A percentile compares a stretch with the other conserved stretches of the same genome.
These are phyloP conservation scores for Aspergillus sparsus DNA, from an alignment of 495 filamentous ascomycete species.

Conservation along the genomic window DNA sequence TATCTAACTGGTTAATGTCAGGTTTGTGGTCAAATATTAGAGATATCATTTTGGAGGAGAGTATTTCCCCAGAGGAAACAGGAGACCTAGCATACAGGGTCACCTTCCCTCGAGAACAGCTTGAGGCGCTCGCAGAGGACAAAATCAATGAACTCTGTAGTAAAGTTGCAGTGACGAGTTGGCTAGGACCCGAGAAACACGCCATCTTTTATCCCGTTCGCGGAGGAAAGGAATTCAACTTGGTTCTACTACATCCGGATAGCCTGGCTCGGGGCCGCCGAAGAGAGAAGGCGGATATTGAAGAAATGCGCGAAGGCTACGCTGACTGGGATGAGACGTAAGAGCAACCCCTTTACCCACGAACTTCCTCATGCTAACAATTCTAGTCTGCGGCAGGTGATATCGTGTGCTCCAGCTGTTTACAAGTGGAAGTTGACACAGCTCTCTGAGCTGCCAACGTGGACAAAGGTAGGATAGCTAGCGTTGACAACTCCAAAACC, in stretches of 20 bases:
- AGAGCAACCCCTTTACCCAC: background rate
- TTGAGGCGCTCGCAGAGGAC: slow-evolving; percentile 17
- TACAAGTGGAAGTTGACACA: slow-evolving; percentile 62
- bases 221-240: slow-evolving; percentile 58
- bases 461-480: slow-evolving; percentile 33
- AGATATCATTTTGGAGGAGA: slow-evolving; percentile 38
- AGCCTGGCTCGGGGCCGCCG: slow-evolving; percentile 46
- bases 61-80: slow-evolving; percentile 48
- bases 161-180: slow-evolving; percentile 30
- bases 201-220: slow-evolving; percentile 61
- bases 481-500: slow-evolving; percentile 14
- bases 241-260: slow-evolving; percentile 65
- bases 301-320: slow-evolving; percentile 21
- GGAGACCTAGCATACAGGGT: slow-evolving; percentile 66
- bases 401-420: slow-evolving; percentile 22
- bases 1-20: slow-evolving; percentile 27
- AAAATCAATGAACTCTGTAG: slow-evolving; percentile 16
- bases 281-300: slow-evolving; percentile 9
- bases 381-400: slow-evolving; percentile 22
- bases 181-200: slow-evolving; percentile 62
- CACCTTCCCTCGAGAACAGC: slow-evolving; percentile 26
- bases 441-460: slow-evolving; percentile 46
- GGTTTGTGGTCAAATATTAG: slow-evolving; percentile 46
- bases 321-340: slow-evolving; percentile 21
- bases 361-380: background rate